phyloP scores from a whole-genome alignment of 2,329 filamentous ascomycete genomes.

The Hyphodiscus sp. region DNA sequence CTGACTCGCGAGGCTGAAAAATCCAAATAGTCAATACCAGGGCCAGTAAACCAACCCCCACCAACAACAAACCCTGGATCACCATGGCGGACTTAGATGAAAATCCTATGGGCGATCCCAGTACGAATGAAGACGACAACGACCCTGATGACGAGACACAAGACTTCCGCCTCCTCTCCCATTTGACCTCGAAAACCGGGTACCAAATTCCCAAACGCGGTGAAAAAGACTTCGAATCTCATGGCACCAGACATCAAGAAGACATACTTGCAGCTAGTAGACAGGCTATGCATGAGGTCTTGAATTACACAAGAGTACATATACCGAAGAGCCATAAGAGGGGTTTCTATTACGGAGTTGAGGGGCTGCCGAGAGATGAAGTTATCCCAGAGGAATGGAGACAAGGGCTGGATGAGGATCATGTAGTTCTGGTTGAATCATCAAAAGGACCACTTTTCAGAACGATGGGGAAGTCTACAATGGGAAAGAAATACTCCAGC shows the following conservation, averaged over 20 bases:
- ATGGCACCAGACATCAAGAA: constrained; percentile 78
- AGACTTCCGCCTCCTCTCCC: constrained; percentile 71
- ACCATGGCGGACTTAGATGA: constrained; percentile 29
- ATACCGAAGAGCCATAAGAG: constrained; percentile 57
- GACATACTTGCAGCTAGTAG: constrained; percentile 73
- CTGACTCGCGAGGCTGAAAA: constrained; percentile 16
- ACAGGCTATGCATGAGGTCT: constrained; percentile 80
- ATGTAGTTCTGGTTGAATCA: constrained; percentile 62
- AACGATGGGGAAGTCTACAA: constrained; percentile 63
- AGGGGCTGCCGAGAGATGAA: constrained; percentile 27
- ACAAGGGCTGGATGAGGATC: constrained; percentile 50
- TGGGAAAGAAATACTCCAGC: constrained; percentile 51
- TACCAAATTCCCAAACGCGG: constrained; percentile 74
- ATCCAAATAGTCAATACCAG: constrained; percentile 5
- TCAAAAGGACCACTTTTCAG: constrained; percentile 67
- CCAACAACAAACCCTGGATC: neutral
- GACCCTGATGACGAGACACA: constrained; percentile 73
- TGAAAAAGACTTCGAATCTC: constrained; percentile 95
- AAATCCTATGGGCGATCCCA: constrained; percentile 25
- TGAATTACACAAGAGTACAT: constrained; percentile 72
- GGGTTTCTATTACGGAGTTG: constrained; percentile 65
- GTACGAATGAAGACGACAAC: constrained; percentile 44
- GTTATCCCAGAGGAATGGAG: constrained; percentile 63
- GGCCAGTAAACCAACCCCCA: neutral
- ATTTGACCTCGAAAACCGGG: constrained; percentile 44